Evolutionary conservation across 805 yeast genomes (phyloP), one percentile per base, ranked within the genome.

Genomic region (Tetrapisispora nanseiensis): DNA sequence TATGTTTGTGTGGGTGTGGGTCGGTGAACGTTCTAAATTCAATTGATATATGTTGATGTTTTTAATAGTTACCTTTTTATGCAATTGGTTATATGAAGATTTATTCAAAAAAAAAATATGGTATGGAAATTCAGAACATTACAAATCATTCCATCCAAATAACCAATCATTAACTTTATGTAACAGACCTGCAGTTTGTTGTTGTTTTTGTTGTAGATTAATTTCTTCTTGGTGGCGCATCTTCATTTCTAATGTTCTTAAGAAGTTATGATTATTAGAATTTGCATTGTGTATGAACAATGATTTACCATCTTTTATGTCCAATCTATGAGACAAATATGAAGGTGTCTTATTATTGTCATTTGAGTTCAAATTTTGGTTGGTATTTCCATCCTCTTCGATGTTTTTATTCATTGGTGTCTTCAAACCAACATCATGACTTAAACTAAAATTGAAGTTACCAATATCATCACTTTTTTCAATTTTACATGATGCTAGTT

Each of bases 141-240:
- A 66, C 37, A 70, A 50, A 43, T 73, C 74, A 39, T 74, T 77
- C 77, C 78, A 75, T 2, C 79, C 79, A 53, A 75, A 75, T 29
- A 75, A 54, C 61, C 75, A 59, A 51, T 74, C 74, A 46, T 68
- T 70, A 3, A 74, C 66, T 16, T 47, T 52, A 18, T 53, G 54
- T 8, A 61, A 11, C 2, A 62, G n/a, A 9, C 64, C 55, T 21
- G 41, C 45, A 4, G 46, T 39, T 20, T 39, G 32, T 13, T 33
- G 32, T 38, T 37, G 26, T 15, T 33, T 23, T 21, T 47, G 43
- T 16, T 48, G 46, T 18, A 49, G 42, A 32, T 46, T 46, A 12
- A 44, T 29, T 30, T 47, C 52, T 41, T 56, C 52, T 28, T 50
- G 57, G 40, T 51, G 51, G 24, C 61, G 61, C 49, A 60, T 51